Conservation (phyloP, 1,284 basidiomycete genomes). For the Quambalaria eucalypti region DNA sequence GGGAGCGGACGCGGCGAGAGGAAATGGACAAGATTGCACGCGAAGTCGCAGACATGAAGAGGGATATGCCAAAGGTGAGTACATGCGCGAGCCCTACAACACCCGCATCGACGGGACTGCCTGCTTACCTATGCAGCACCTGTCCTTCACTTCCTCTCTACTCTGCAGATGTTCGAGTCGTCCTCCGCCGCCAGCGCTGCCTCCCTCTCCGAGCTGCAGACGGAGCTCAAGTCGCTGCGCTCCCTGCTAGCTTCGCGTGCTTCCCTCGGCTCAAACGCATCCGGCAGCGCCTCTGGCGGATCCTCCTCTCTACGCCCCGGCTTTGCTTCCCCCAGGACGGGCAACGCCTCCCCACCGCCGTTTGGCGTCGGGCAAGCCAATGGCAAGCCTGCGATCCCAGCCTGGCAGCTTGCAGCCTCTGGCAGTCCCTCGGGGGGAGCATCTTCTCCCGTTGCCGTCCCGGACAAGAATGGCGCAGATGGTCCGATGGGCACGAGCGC, state of each 20-base stretch:
- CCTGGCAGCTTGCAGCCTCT: conserved; percentile 46
- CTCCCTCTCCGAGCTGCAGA: conserved; percentile 73
- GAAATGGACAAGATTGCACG: conserved; percentile 73
- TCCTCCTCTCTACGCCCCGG: conserved; percentile 9
- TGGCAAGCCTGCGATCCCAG: conserved; percentile 35
- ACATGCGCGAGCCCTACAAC: neutral
- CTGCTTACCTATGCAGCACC: neutral
- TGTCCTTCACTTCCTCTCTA: neutral
- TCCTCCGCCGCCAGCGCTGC: conserved; percentile 61
- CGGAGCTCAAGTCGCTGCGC: conserved; percentile 89
- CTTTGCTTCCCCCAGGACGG: conserved; percentile 17
- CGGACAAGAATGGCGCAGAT: no score
- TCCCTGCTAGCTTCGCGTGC: conserved; percentile 75
- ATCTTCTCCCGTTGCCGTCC: no score
- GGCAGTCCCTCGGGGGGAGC: no score
- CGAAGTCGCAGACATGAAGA: conserved; percentile 59
- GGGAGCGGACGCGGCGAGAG: conserved; percentile 68
- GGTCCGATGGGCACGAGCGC: no score
- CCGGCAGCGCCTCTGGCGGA: conserved; percentile 3
- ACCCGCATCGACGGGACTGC: neutral
- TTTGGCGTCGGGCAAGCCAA: neutral
- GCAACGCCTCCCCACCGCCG: conserved; percentile 23
- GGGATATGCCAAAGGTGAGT: conserved; percentile 76
- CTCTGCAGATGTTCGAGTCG: conserved; percentile 77
- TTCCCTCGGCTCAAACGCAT: conserved; percentile 50